Conservation (phyloP, 306 rosid species). For the Parietaria judaica region DNA sequence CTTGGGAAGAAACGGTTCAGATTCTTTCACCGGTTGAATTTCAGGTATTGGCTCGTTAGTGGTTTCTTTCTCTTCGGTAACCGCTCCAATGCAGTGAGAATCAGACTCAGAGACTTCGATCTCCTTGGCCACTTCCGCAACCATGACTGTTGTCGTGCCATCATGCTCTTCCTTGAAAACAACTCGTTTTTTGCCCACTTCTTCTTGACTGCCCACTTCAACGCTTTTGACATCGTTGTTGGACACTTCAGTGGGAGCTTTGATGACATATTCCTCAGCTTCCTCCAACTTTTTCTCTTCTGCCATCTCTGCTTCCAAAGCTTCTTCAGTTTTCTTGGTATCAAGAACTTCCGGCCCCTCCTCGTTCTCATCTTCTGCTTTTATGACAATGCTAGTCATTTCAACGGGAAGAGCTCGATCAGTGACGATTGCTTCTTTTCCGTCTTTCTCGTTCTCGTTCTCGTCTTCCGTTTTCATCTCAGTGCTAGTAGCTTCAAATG, state of each 20-base stretch:
- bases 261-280: constrained; percentile 11
- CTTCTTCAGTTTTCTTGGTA: constrained; percentile 6
- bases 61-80: neutral
- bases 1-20: constrained; percentile 6
- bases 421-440: neutral
- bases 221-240: neutral
- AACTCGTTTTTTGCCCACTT: neutral
- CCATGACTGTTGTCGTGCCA: neutral
- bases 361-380: neutral
- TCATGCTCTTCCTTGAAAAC: neutral
- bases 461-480: neutral
- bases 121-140: constrained; percentile 10
- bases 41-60: constrained; percentile 7
- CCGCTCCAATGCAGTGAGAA: constrained; percentile 5
- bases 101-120: neutral
- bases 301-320: neutral
- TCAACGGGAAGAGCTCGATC: constrained; percentile 3
- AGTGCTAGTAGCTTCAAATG: constrained; percentile 3
- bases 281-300: constrained; percentile 21
- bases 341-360: constrained; percentile 1
- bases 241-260: neutral
- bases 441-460: too few relatives aligned
- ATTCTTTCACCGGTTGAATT: constrained; percentile 11
- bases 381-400: too few relatives aligned
- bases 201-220: constrained; percentile 6